Evolutionary conservation across 2,329 filamentous ascomycete genomes (phyloP), one percentile per base, ranked within the genome.

Genomic region (Aspergillus fumigatiaffinis): DNA sequence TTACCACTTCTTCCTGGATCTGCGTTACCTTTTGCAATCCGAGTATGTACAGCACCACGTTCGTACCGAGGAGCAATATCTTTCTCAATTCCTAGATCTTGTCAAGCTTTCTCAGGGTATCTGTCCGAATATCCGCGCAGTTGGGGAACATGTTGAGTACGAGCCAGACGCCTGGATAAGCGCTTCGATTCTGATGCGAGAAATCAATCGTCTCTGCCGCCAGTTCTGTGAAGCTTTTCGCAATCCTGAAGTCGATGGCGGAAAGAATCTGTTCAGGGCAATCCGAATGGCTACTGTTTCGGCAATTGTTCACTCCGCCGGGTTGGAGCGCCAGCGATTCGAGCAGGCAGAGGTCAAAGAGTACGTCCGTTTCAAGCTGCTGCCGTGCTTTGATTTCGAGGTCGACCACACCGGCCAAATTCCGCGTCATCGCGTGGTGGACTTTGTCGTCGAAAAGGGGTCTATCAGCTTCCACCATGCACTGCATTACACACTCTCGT

Each of bases 81-180:
- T 97, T 55, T 81, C 95, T 72, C 95, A 99, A 69, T 99, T 97
- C 74, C 80, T 99, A 48, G 95, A 99, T 70, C 80, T 99, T 17
- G 91, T 96, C 62, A 97, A 97, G 73, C 83, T 99, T 49, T 92
- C 97, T 63, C 95, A 99, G 76, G 93, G 94, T 28, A 97, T 99
- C 55, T 97, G 93, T 66, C 94, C 94, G 1, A 99, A 97, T 67
- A 82, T 92, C 49, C 85, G 95, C 60, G 94, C 93, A 2, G 85
- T 97, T 23, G 92, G 92, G 17, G 94, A 97, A 69, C 94, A 99
- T 72, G 90, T 99, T 32, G 95, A 99, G 73, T 99, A 97, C 70
- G 94, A 99, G 75, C 95, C 92, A 1, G 95, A 99, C 75, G 90
- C 91, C 21, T 99, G 94, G 94, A 97, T 99, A 53, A 95, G 91